Evolutionary conservation across 495 filamentous ascomycete species (phyloP), one percentile per base, ranked within the genome.

Genomic region (Cetradonia linearis): DNA sequence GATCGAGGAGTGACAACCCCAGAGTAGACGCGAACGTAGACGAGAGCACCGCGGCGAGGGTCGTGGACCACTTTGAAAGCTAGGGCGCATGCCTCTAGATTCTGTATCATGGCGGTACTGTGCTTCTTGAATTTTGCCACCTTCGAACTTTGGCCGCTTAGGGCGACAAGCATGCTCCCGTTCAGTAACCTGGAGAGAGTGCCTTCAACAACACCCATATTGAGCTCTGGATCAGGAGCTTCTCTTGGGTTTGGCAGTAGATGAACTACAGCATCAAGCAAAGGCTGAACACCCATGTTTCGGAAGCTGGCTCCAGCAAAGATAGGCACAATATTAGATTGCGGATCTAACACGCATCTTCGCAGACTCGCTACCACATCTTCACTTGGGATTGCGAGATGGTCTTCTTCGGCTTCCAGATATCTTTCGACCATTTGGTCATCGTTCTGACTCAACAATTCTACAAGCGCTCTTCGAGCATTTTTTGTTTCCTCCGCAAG

Each of bases 1-100:
- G 84, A 78, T 61, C 87, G 87, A 30, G 85, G 81, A 63, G 81
- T 81, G 27, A 99, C 74, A 2, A 81, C 77, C 8, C 94, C 94
- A 11, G 88, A 87, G 71, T 99, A 96, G 20, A 96, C 89, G 16
- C 94, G 82, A 6, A 96, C 83, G 67, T 92, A 99, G 60, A 94
- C 89, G 62, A 99, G 80, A 23, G 93, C 85, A 11, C 94, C 94
- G 14, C 89, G 84, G 52, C 84, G 83, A 14, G 86, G 73, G 65
- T 97, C 92, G 63, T 93, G 85, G 63, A 95, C 89, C 13, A 97
- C 94, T 70, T 99, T 99, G 79, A 99, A 99, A 16, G 95, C 94
- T 36, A 96, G 76, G 3, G 87, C 91, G 62, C 92, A 87, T 46
- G 84, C 83, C 58, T 85, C 80, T 18, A 95, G 71, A 27, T 81